Percentiles rank a stretch among this genome's conserved stretches.
phyloP scores from a whole-genome alignment of 2,329 filamentous ascomycete genomes.

The Microdochium bolleyi region DNA sequence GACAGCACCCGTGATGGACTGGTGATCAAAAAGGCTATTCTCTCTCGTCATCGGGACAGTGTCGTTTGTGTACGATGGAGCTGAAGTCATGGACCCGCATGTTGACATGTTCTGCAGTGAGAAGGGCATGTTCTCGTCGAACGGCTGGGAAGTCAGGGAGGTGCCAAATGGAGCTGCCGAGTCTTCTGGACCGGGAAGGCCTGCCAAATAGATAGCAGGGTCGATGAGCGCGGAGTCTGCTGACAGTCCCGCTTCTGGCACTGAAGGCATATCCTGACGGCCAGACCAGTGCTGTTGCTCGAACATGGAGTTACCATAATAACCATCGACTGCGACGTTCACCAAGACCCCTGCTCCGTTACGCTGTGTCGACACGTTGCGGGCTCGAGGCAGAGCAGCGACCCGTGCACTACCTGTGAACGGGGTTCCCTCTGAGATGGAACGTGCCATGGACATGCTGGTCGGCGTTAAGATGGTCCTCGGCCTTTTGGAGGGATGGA shows the following conservation, averaged over 20 bases:
- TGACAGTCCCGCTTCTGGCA: background rate
- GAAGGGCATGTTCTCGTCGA: slow-evolving; percentile 8
- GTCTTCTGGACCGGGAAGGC: slow-evolving; percentile 10
- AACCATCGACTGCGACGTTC: background rate
- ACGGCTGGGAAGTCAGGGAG: slow-evolving; percentile 8
- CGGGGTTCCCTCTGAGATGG: background rate
- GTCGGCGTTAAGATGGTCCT: background rate
- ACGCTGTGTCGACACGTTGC: background rate
- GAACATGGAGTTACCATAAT: background rate
- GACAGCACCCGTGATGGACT: slow-evolving; percentile 17
- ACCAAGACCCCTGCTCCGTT: background rate
- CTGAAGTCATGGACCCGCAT: slow-evolving; percentile 26
- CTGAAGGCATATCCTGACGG: background rate
- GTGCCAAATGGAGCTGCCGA: slow-evolving; percentile 4
- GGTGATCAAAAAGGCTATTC: slow-evolving; percentile 20
- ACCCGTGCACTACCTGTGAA: background rate
- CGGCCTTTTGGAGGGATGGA: background rate
- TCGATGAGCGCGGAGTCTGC: slow-evolving; percentile 18
- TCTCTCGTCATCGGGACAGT: slow-evolving; percentile 22
- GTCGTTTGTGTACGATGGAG: slow-evolving; percentile 16
- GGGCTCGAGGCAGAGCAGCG: background rate
- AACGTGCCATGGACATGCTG: background rate
- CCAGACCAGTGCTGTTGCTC: background rate
- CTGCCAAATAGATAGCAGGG: slow-evolving; percentile 28
- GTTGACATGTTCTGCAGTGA: slow-evolving; percentile 17